Percentiles rank a stretch among this genome's conserved stretches.
Conservation (phyloP, 306 rosid genomes). For the Cucumis sativus region DNA sequence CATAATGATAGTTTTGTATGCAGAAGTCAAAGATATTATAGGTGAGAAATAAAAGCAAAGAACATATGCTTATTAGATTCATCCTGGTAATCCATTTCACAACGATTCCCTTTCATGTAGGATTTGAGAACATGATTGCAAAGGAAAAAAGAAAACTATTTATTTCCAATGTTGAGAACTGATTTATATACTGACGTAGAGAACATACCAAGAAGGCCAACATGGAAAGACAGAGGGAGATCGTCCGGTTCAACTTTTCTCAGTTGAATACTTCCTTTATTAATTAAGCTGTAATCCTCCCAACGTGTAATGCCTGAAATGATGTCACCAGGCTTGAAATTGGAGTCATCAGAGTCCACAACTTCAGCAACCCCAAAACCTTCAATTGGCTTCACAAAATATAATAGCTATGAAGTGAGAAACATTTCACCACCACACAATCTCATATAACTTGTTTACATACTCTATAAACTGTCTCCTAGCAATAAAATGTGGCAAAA, state of each 20-base stretch:
- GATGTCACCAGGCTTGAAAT: constrained; percentile 34
- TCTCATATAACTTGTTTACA: background rate
- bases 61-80: background rate
- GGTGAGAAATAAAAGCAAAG: background rate
- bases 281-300: constrained; percentile 41
- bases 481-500: background rate
- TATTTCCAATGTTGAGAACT: background rate
- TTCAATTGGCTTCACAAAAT: constrained; percentile 29
- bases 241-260: constrained; percentile 21
- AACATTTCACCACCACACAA: background rate
- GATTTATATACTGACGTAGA: background rate
- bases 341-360: constrained; percentile 28
- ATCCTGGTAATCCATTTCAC: background rate
- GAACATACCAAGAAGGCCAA: constrained; percentile 45
- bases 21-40: background rate
- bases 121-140: too few species aligned
- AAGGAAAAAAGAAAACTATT: background rate
- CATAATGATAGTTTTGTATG: background rate
- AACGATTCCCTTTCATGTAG: background rate
- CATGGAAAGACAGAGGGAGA: constrained; percentile 37
- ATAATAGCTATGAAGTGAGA: background rate
- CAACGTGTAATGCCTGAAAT: constrained; percentile 29
- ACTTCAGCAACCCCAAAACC: constrained; percentile 40
- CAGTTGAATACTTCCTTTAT: constrained; percentile 9
- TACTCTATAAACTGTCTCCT: background rate